phyloP scores from a whole-genome alignment of 2,329 filamentous ascomycete species.

The Thyridium curvatum region DNA sequence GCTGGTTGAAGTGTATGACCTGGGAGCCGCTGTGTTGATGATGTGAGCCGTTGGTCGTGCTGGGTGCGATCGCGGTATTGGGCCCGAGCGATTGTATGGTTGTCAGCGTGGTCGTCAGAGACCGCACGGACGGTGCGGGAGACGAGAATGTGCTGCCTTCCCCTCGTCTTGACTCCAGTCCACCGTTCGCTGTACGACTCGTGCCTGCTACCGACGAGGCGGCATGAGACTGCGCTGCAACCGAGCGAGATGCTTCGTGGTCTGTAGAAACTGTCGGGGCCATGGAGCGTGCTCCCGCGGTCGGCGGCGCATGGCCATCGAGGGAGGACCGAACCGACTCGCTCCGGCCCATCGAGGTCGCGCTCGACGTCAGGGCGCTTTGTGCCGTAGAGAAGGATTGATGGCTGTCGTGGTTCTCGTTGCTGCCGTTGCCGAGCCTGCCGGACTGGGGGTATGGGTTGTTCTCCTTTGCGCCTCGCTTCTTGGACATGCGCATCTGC shows the following conservation, averaged over 20 bases:
- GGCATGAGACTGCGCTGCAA: slow-evolving; percentile 68
- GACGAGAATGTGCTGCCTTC: slow-evolving; percentile 75
- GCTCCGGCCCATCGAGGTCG: slow-evolving; percentile 44
- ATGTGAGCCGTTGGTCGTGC: slow-evolving; percentile 11
- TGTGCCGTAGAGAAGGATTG: slow-evolving; percentile 50
- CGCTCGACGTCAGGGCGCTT: slow-evolving; percentile 41
- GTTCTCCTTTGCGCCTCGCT: slow-evolving; percentile 62
- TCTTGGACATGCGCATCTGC: slow-evolving; percentile 46
- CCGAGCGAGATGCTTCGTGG: slow-evolving; percentile 67
- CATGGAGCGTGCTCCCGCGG: slow-evolving; percentile 63
- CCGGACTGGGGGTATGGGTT: slow-evolving; percentile 89
- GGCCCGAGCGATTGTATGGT: slow-evolving; percentile 74
- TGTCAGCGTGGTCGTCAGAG: slow-evolving; percentile 75
- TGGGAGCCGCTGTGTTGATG: slow-evolving; percentile 27
- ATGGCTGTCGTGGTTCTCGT: slow-evolving; percentile 34
- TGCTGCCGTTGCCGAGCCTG: slow-evolving; percentile 32
- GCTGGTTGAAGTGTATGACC: slow-evolving; percentile 58
- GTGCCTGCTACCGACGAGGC: slow-evolving; percentile 66
- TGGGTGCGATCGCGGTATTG: slow-evolving; percentile 32
- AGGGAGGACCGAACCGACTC: slow-evolving; percentile 55
- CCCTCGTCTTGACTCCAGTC: slow-evolving; percentile 62
- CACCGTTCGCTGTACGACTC: slow-evolving; percentile 60
- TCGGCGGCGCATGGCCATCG: slow-evolving; percentile 50
- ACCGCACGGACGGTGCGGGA: slow-evolving; percentile 73
- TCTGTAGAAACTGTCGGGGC: slow-evolving; percentile 82